Evolutionary conservation across 2,329 filamentous ascomycete species (phyloP).

Genomic region (Penicillium rolfsii): DNA sequence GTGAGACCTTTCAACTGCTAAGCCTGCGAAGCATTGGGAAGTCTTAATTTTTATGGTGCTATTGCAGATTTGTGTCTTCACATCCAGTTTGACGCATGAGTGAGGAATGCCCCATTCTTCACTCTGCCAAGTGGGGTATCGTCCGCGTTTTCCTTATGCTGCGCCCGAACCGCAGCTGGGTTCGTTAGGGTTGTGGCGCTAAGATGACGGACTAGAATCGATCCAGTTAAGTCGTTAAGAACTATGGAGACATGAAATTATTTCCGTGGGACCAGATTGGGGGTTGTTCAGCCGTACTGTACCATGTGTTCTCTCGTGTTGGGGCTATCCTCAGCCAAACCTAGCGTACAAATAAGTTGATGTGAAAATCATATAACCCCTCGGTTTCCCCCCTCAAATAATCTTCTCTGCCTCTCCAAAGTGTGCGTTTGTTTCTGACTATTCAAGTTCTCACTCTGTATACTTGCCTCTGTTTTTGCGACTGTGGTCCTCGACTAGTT

Average conservation of each 20-base stretch:
- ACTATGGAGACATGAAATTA: constrained; percentile 14
- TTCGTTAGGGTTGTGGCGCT: constrained; percentile 20
- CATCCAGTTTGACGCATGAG: constrained; percentile 21
- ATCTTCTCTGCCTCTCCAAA: constrained; percentile 7
- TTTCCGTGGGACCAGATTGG: constrained; percentile 13
- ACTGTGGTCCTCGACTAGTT: neutral
- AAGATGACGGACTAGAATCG: constrained; percentile 10
- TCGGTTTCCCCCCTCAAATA: constrained; percentile 12
- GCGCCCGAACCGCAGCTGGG: constrained; percentile 10
- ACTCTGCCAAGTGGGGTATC: constrained; percentile 17
- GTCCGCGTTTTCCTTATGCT: constrained; percentile 11
- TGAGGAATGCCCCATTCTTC: constrained; percentile 17
- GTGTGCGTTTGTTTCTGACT: neutral
- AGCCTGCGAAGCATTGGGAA: neutral
- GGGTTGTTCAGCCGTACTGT: constrained; percentile 19
- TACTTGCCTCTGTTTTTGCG: neutral
- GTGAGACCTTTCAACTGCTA: neutral
- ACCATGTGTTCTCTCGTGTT: neutral
- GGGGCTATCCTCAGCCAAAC: neutral
- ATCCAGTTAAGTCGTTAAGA: constrained; percentile 10
- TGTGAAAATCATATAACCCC: constrained; percentile 19
- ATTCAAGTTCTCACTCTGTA: neutral
- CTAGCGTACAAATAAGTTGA: neutral
- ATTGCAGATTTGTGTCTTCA: neutral
- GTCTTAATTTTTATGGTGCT: neutral